phyloP scores from a whole-genome alignment of 352 stramenopile species.

The Achlya hypogyna region DNA sequence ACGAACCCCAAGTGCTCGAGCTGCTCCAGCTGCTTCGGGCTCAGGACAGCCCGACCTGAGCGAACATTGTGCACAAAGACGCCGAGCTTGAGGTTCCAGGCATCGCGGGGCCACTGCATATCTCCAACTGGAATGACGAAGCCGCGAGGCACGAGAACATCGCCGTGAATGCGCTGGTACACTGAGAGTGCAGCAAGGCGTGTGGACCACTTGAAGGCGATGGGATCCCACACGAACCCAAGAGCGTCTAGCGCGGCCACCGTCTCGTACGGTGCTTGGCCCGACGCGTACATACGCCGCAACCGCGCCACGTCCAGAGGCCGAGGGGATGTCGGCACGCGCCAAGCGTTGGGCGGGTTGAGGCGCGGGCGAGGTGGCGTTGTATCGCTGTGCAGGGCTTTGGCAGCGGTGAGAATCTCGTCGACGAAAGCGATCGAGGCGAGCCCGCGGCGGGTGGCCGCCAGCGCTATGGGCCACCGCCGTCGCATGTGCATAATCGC shows the following conservation, averaged over 20 bases:
- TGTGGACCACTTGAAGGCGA: background rate
- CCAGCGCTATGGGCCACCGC: background rate
- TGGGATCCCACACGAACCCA: constrained; percentile 7
- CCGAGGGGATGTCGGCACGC: background rate
- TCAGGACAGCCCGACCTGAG: background rate
- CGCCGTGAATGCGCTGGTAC: background rate
- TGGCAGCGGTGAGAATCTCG: constrained; percentile 2
- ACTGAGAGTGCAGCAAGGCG: background rate
- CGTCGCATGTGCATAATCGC: background rate
- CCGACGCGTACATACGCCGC: background rate
- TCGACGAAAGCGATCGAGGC: background rate
- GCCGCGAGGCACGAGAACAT: background rate
- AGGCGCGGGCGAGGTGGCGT: background rate
- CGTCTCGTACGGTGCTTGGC: background rate
- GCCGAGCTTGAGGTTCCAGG: background rate
- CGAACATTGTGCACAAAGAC: constrained; percentile 5
- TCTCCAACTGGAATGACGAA: background rate
- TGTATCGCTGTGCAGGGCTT: background rate
- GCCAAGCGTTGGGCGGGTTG: background rate
- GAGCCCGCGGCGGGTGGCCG: background rate
- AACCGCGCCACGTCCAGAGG: background rate
- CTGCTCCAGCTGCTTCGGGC: background rate
- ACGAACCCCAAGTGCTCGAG: constrained; percentile 1
- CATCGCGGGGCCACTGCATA: background rate
- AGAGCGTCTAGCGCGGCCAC: background rate